These are phyloP conservation scores for Lycium barbarum DNA, from an alignment of 257 asterid genomes.

Conservation along the genomic window DNA sequence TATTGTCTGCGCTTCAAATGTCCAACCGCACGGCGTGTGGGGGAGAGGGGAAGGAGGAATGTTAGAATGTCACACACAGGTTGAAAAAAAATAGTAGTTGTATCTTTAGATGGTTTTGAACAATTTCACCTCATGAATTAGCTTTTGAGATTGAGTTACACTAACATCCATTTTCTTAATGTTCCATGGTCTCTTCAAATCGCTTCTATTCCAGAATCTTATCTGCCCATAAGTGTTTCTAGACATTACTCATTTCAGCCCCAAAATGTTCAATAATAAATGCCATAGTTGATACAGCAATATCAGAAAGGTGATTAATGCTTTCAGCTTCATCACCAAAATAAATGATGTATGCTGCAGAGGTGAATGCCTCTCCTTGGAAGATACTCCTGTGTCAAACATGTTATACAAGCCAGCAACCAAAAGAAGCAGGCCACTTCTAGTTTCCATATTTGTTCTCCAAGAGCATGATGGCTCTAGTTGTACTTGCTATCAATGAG, in stretches of 20 bases:
- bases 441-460: background rate
- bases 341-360: slow-evolving; percentile 9
- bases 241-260: background rate
- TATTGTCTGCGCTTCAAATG: background rate
- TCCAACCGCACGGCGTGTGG: background rate
- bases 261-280: background rate
- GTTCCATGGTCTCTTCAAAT: background rate
- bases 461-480: slow-evolving; percentile 23
- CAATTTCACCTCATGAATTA: background rate
- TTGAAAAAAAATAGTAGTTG: background rate
- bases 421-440: slow-evolving; percentile 5
- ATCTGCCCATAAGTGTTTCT: background rate
- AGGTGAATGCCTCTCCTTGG: background rate
- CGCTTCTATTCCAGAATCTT: background rate
- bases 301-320: background rate
- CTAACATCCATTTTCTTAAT: slow-evolving; percentile 5
- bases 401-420: background rate
- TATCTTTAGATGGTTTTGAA: background rate
- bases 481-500: background rate
- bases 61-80: background rate
- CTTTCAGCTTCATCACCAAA: background rate
- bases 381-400: slow-evolving; percentile 9
- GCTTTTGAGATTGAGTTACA: background rate
- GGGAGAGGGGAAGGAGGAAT: background rate
- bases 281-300: background rate